These are phyloP conservation scores for Laetiporus sulphureus DNA, from an alignment of 1,284 basidiomycete species.

Conservation along the genomic window DNA sequence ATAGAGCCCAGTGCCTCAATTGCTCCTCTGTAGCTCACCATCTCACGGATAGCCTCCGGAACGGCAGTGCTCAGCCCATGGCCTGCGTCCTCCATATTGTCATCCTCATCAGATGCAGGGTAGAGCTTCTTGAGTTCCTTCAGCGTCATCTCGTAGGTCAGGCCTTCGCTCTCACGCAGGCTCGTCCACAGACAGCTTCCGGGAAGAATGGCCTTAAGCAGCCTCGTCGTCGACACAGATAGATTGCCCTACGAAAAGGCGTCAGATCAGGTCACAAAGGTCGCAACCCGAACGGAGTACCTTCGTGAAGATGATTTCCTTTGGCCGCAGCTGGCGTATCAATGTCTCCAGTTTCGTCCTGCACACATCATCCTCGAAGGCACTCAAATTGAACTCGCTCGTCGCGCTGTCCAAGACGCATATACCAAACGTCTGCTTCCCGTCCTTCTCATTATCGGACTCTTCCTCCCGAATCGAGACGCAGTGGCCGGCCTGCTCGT, in stretches of 20 bases:
- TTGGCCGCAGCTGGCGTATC: slow-evolving; percentile 87
- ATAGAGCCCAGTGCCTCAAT: slow-evolving; percentile 85
- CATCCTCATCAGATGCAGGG: slow-evolving; percentile 36
- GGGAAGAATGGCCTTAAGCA: slow-evolving; percentile 77
- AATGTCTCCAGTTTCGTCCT: slow-evolving; percentile 92
- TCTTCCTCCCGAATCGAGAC: slow-evolving; percentile 78
- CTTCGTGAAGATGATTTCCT: slow-evolving; percentile 92
- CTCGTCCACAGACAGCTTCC: slow-evolving; percentile 83
- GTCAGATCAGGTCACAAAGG: not conserved
- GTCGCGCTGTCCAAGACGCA: slow-evolving; percentile 96
- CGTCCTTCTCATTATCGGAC: slow-evolving; percentile 35
- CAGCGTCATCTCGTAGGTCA: slow-evolving; percentile 67
- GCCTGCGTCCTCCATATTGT: slow-evolving; percentile 36
- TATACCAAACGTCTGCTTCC: slow-evolving; percentile 71
- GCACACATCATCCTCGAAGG: slow-evolving; percentile 90
- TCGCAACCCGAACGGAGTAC: slow-evolving; percentile 29
- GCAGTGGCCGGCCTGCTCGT: slow-evolving; percentile 95
- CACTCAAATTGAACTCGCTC: slow-evolving; percentile 89
- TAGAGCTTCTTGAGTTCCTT: slow-evolving; percentile 69
- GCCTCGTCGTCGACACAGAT: slow-evolving; percentile 72
- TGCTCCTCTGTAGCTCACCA: slow-evolving; percentile 60
- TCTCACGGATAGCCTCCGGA: slow-evolving; percentile 68
- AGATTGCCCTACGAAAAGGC: slow-evolving; percentile 60
- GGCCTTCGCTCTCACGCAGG: slow-evolving; percentile 78
- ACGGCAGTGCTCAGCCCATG: slow-evolving; percentile 44